Evolutionary conservation across 192 early-diverging fungal genomes (phyloP).

Genomic region (Entophlyctis luteolus): DNA sequence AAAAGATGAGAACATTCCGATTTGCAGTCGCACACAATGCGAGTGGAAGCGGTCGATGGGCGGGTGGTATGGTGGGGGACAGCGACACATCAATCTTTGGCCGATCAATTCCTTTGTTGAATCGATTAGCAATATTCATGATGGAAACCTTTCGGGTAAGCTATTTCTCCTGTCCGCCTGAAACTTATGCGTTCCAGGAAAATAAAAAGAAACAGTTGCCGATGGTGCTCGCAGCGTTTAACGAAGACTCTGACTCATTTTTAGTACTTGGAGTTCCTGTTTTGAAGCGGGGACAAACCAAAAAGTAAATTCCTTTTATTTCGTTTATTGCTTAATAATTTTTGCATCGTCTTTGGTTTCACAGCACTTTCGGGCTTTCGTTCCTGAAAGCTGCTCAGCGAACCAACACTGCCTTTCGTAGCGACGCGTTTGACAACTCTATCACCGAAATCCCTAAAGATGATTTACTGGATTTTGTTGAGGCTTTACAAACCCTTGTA

Average conservation of each 20-base stretch:
- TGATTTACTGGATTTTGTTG: slow-evolving; percentile 59
- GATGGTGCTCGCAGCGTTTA: slow-evolving; percentile 73
- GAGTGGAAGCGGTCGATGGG: slow-evolving; percentile 18
- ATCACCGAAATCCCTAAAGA: slow-evolving; percentile 70
- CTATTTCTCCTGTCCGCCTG: not conserved
- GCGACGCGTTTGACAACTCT: slow-evolving; percentile 82
- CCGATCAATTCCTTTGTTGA: slow-evolving; percentile 42
- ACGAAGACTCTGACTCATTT: slow-evolving; percentile 57
- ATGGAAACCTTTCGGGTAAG: slow-evolving; percentile 70
- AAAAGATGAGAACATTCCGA: slow-evolving; percentile 70
- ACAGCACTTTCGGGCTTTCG: slow-evolving; percentile 73
- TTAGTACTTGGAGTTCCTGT: slow-evolving; percentile 66
- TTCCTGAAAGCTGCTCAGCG: slow-evolving; percentile 74
- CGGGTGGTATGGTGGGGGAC: slow-evolving; percentile 29
- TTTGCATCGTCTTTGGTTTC: slow-evolving; percentile 8
- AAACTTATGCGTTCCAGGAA: too few species aligned
- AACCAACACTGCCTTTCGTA: slow-evolving; percentile 57
- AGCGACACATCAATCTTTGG: slow-evolving; percentile 43
- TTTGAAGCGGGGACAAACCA: slow-evolving; percentile 43
- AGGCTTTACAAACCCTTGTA: slow-evolving; percentile 31
- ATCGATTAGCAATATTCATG: slow-evolving; percentile 78
- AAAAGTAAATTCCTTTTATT: not conserved
- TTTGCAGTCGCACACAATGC: slow-evolving; percentile 66
- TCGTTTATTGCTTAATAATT: not conserved
- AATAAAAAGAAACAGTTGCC: slow-evolving; percentile 65